Base-by-base conservation (phyloP, 441 rosid genomes). In the Populus hybrid region DNA sequence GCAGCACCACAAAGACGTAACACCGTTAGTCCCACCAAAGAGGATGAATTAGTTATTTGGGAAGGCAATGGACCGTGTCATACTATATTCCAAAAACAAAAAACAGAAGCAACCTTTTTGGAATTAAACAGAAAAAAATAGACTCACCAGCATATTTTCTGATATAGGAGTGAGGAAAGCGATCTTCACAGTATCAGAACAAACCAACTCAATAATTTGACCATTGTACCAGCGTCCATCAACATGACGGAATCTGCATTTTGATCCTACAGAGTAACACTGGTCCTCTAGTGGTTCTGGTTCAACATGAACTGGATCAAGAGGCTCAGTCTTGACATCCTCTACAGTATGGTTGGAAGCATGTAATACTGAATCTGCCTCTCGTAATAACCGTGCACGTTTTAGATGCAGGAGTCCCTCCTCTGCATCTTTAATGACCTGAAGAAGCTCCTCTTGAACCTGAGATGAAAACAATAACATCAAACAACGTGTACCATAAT, bases 161-260 rank as follows among this genome's bases (percentile, higher is more conserved):
- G 94, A 88, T 10, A 91, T 94, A 7, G 99, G 99, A 2, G 88
- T 83, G 77, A 96, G 95, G 85, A 94, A 94, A 84, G 93, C 80
- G 72, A 94, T 82, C 90, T 88, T 96, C 2, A 91, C 95, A 67
- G 83, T 83, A 79, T 79, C 82, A 67, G 88, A 85, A 26, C 85
- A 88, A 66, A 85, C 89, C 80, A 89, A 77, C 46, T 83, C 88
- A 75, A 92, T 81, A 83, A 94, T 79, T 69, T 85, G 89, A 83
- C 98, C 99, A 79, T 91, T 86, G 83, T 96, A 96, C 99, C 99
- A 94, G 19, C 93, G 98, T 5, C 98, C 99, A 84, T 96, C 85
- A 6, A 67, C 85, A 76, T 89, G 82, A 19, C 91, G 85, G 74
- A 96, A 94, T 67, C 98, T 89, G 73, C 98, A 53, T 53, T 53